These are phyloP conservation scores for Penicillium sumatraense DNA, from an alignment of 2,329 filamentous ascomycete genomes.

Conservation along the genomic window DNA sequence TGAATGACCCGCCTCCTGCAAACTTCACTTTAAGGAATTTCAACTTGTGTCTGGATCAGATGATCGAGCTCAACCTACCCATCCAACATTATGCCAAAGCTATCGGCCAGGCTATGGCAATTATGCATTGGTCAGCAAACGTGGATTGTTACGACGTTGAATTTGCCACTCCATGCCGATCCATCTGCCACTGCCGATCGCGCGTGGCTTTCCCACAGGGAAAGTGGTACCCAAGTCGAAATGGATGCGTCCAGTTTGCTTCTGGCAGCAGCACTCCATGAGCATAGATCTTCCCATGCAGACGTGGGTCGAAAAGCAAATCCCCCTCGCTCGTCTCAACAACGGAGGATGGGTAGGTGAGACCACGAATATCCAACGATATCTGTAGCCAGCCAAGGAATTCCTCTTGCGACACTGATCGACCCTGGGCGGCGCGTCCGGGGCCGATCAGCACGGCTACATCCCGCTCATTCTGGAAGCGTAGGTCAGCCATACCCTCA, in stretches of 20 bases:
- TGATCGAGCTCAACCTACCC: too few relatives aligned
- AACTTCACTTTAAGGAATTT: too few relatives aligned
- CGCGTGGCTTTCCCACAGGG: background rate
- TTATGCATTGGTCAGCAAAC: too few relatives aligned
- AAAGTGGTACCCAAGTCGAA: background rate
- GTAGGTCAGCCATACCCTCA: background rate
- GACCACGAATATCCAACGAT: background rate
- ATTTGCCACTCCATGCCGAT: background rate
- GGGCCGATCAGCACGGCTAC: slow-evolving; percentile 2
- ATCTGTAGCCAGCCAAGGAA: background rate
- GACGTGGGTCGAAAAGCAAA: too few relatives aligned
- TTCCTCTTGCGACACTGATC: background rate
- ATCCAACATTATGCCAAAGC: too few relatives aligned
- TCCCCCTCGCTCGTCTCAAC: too few relatives aligned
- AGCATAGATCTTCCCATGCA: background rate
- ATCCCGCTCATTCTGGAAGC: background rate
- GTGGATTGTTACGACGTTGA: too few relatives aligned
- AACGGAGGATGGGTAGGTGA: too few relatives aligned
- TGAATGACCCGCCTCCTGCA: too few relatives aligned
- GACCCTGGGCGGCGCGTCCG: background rate
- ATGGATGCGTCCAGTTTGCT: background rate
- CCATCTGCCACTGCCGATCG: background rate
- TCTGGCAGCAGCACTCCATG: background rate
- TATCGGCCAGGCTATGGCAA: too few relatives aligned
- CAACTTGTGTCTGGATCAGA: too few relatives aligned